These are phyloP conservation scores for Alternaria incomplexa DNA, from an alignment of 2,329 filamentous ascomycete species.

Conservation along the genomic window DNA sequence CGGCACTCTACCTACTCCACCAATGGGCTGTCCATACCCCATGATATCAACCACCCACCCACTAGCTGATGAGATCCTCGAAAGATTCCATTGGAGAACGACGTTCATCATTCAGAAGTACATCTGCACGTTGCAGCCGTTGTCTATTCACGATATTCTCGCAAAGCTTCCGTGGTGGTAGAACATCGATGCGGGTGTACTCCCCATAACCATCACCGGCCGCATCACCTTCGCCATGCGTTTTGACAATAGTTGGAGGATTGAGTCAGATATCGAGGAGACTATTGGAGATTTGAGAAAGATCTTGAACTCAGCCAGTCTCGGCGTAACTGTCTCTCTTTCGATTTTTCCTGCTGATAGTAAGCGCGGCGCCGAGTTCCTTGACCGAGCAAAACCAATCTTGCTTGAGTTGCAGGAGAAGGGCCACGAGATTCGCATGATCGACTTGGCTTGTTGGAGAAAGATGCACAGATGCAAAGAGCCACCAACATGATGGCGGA, in stretches of 20 bases:
- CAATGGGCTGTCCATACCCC: background rate
- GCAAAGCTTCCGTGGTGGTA: background rate
- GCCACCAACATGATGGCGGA: background rate
- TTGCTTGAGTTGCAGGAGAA: background rate
- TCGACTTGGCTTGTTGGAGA: background rate
- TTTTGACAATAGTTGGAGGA: background rate
- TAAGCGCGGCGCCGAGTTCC: background rate
- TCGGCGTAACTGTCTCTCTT: background rate
- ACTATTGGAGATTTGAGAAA: background rate
- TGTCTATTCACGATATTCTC: background rate
- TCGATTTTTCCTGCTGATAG: background rate
- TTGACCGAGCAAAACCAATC: background rate
- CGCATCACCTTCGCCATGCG: background rate
- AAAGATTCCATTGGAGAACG: background rate
- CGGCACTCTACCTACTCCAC: background rate
- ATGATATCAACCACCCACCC: background rate
- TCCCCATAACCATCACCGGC: background rate
- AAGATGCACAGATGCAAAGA: background rate
- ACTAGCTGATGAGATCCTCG: background rate
- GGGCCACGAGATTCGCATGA: background rate
- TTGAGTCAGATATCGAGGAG: background rate
- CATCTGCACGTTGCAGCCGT: background rate
- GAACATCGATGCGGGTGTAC: background rate
- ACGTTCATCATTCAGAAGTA: background rate
- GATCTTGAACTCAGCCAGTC: background rate